These are phyloP conservation scores for Ostreobium quekettii DNA, from an alignment of 139 green algal species.

Conservation along the genomic window DNA sequence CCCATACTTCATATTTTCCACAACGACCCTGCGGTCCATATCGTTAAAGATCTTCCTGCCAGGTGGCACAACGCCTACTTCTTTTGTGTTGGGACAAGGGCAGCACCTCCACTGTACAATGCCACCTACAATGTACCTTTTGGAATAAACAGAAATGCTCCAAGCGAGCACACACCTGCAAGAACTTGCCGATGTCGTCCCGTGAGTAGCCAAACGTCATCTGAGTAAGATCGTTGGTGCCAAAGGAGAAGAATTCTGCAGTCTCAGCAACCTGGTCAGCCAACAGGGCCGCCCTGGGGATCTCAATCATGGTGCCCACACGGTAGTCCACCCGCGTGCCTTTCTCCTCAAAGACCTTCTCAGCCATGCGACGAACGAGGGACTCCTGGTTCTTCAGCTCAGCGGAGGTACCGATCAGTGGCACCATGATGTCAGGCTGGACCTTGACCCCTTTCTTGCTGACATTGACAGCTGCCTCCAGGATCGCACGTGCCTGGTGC, in stretches of 20 bases:
- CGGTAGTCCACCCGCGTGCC: slow-evolving; percentile 35
- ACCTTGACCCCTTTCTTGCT: slow-evolving; percentile 28
- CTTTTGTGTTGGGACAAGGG: no score
- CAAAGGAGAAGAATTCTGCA: slow-evolving; percentile 70
- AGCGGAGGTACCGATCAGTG: slow-evolving; percentile 48
- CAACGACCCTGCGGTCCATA: no score
- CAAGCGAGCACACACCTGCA: no score
- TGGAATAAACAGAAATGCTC: no score
- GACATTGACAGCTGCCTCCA: slow-evolving; percentile 56
- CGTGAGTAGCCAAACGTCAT: slow-evolving; percentile 64
- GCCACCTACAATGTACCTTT: no score
- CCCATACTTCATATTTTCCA: no score
- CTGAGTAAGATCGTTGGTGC: slow-evolving; percentile 78
- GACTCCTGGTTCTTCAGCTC: slow-evolving; percentile 42
- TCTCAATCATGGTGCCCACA: slow-evolving; percentile 70
- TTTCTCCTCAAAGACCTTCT: slow-evolving; percentile 28
- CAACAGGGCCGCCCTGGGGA: slow-evolving; percentile 53
- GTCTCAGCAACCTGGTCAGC: slow-evolving; percentile 48
- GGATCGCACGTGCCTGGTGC: slow-evolving; percentile 42
- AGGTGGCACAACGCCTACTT: no score
- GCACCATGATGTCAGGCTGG: slow-evolving; percentile 68
- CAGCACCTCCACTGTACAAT: no score
- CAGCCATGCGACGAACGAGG: slow-evolving; percentile 25
- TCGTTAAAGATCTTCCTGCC: no score
- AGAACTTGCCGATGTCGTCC: slow-evolving; percentile 65